These are phyloP conservation scores for Ogataea naganishii DNA, from an alignment of 805 yeast species.

Conservation along the genomic window DNA sequence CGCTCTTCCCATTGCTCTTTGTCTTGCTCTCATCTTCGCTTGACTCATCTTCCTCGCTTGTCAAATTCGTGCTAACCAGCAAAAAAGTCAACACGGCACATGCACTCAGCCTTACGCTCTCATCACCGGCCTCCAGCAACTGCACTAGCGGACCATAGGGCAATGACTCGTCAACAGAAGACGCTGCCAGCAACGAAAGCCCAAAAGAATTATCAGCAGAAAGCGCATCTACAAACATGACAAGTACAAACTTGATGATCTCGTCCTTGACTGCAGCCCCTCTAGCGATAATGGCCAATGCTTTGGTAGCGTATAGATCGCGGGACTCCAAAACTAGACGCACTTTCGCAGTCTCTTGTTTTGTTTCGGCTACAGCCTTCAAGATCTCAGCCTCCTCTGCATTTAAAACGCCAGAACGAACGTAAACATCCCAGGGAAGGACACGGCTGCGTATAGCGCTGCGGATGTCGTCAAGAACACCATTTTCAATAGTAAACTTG, in stretches of 20 bases:
- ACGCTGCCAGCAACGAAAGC: conserved; percentile 28
- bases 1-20: conserved; percentile 21
- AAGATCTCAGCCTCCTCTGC: conserved; percentile 52
- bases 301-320: conserved; percentile 44
- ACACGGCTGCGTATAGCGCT: conserved; percentile 67
- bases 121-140: conserved; percentile 47
- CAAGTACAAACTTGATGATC: conserved; percentile 55
- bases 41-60: neutral
- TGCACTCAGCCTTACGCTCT: conserved; percentile 44
- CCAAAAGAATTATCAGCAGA: conserved; percentile 21
- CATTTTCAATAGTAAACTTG: too few species aligned
- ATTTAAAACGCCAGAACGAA: conserved; percentile 60
- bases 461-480: conserved; percentile 55
- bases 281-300: conserved; percentile 45
- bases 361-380: conserved; percentile 23
- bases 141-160: conserved; percentile 47
- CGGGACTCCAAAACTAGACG: conserved; percentile 34
- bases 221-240: conserved; percentile 50
- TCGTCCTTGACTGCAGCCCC: conserved; percentile 53
- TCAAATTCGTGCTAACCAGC: conserved; percentile 24
- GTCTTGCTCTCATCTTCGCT: conserved; percentile 12
- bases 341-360: conserved; percentile 30
- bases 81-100: conserved; percentile 46
- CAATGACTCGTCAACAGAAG: conserved; percentile 31
- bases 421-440: conserved; percentile 88